Base-by-base conservation (phyloP, 306 rosid species). In the Fragaria nilgerrensis region DNA sequence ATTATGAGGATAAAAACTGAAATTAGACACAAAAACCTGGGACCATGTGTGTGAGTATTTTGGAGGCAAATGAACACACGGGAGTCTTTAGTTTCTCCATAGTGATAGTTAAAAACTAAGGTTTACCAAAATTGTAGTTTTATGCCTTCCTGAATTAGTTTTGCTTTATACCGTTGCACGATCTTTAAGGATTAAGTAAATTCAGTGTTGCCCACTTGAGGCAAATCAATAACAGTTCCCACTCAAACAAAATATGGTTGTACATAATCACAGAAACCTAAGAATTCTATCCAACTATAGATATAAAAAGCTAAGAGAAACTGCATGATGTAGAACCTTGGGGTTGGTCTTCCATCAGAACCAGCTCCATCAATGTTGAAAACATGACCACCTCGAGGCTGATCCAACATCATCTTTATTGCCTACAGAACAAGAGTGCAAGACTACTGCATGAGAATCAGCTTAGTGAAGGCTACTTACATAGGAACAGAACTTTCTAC, bases 341-440 rank as follows among this genome's bases (percentile, higher is more conserved):
- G 98, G 50, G 98, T 94, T 62, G 98, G 98, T 86, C 96, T 87
- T 82, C 98, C 98, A 83, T 94, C 97, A 29, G 98, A 92, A 87
- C 97, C 98, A 16, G 98, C 98, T 77, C 97, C 98, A 73, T 94
- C 98, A 75, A 94, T 90, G 85, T 92, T 94, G 89, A 94, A 94
- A 76, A 94, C 81, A 85, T 92, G 98, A 77, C 98, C 98, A 66
- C 98, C 98, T 9, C 93, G 87, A 71, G 90, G 90, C 79, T 94
- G 97, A 84, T 79, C 85, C 77, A 74, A 85, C 98, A 94, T 94
- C 95, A 92, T 87, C 82, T 90, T 92, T 69, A 94, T 92, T 82
- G 96, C 98, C 98, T 94, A 79, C 72, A 50, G 22, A 48, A 75
- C 72, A 78, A 77, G 75, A 86, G 74, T 56, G 6, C 72, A 34